Evolutionary conservation across 2,329 filamentous ascomycete species (phyloP).

Genomic region (Phaeosphaeria sp.): DNA sequence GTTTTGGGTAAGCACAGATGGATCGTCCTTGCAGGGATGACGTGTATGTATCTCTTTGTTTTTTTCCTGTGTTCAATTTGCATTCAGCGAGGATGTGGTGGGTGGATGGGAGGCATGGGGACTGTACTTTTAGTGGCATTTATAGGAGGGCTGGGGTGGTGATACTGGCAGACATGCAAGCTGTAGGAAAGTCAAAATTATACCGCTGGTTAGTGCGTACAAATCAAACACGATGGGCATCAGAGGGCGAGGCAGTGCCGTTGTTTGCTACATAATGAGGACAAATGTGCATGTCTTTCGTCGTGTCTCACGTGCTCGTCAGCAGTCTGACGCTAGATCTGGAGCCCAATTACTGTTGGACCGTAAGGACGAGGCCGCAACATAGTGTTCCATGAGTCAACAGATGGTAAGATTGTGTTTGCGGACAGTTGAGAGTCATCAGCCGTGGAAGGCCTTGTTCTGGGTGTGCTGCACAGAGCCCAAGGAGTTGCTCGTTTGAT

Average conservation of each 20-base stretch:
- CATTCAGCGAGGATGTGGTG: slow-evolving; percentile 4
- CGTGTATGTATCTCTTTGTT: background rate
- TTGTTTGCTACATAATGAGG: background rate
- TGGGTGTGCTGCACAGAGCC: no score
- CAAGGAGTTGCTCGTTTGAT: no score
- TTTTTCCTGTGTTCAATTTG: background rate
- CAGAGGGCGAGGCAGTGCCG: background rate
- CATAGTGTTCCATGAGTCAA: background rate
- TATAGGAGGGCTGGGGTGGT: slow-evolving; percentile 12
- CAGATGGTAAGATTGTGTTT: background rate
- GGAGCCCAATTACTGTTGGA: no score
- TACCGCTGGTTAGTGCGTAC: background rate
- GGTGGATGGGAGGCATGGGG: slow-evolving; percentile 13
- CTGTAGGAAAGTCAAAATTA: background rate
- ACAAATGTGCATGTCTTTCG: no score
- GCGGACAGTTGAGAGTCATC: background rate
- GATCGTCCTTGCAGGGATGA: background rate
- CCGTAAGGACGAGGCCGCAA: no score
- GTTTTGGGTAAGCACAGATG: background rate
- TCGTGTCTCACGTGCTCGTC: no score
- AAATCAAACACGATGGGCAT: background rate
- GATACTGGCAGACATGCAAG: background rate
- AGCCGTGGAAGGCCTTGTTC: no score
- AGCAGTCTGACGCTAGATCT: no score
- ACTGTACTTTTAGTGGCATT: slow-evolving; percentile 45